Base-by-base conservation (phyloP, 129 eudicot species). In the Artemisia annua region DNA sequence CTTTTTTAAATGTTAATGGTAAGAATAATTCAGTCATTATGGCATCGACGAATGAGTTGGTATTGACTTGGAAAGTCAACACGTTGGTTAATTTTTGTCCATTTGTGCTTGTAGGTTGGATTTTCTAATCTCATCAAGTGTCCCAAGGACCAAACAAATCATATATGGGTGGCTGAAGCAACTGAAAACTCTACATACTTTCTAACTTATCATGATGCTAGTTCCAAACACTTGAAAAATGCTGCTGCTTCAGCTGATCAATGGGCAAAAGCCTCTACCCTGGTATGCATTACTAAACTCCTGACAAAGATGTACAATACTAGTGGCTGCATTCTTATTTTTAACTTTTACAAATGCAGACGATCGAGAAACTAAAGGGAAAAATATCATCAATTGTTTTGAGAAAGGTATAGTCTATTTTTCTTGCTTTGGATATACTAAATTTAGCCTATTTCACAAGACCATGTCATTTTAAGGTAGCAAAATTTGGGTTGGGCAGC, bases 141-240 rank as follows among this genome's bases (percentile, higher is more conserved):
- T 72, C 72, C 84, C n/a, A 88, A 79, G 77, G 98, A 94, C 81
- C 79, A 80, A 28, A 22, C 52, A 6, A 86, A 87, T 75, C 75
- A 80, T 76, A 75, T 94, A 26, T 90, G 97, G 98, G 93, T 94
- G 77, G 98, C 93, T 51, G 98, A 94, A 59, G 90, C 97, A 22
- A 88, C 91, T 1, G 97, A 94, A 76, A 90, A 86, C 75, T 87
- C 98, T 1, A 83, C 87, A 28, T 88, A 88, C 76, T 83, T 63
- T 70, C 64, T 93, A 76, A 88, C 74, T 81, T 90, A 85, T 86
- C 89, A 87, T 59, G 73, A 53, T 70, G 62, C 51, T 19, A 54
- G 63, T 72, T 80, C 75, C 16, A 71, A 35, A 19, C 97, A 94
- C 85, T 79, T 94, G 54, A 87, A 84, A 59, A 81, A 79, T 69